phyloP scores from a whole-genome alignment of 2,329 filamentous ascomycete genomes.

The Colletotrichum chlorophyti region DNA sequence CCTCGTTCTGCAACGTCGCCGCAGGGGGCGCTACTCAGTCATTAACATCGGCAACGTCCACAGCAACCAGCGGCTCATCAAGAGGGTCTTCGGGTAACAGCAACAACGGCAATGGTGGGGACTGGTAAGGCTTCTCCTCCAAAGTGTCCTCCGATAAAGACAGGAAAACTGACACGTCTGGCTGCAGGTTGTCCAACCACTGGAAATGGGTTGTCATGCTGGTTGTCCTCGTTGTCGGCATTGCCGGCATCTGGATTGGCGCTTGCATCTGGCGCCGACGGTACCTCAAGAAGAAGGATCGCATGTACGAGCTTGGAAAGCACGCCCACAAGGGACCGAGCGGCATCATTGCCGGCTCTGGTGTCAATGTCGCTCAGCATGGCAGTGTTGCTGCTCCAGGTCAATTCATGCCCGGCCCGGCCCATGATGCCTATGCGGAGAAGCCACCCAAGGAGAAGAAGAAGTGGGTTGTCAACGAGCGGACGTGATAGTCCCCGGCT shows the following conservation, averaged over 20 bases:
- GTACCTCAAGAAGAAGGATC: slow-evolving; percentile 74
- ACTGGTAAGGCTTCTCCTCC: slow-evolving; percentile 49
- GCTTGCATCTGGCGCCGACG: slow-evolving; percentile 76
- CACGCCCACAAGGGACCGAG: slow-evolving; percentile 40
- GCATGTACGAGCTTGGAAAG: slow-evolving; percentile 56
- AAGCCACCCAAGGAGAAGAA: slow-evolving; percentile 51
- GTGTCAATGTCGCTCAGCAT: slow-evolving; percentile 31
- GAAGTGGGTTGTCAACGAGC: slow-evolving; percentile 53
- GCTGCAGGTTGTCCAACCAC: slow-evolving; percentile 69
- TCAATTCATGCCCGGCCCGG: slow-evolving; percentile 40
- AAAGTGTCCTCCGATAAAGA: background rate
- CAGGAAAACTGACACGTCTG: background rate
- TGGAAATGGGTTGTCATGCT: slow-evolving; percentile 86
- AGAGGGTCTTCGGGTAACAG: slow-evolving; percentile 29
- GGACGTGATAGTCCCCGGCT: slow-evolving; percentile 43
- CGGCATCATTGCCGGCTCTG: slow-evolving; percentile 40
- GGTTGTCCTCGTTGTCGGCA: slow-evolving; percentile 74
- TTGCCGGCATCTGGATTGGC: slow-evolving; percentile 70
- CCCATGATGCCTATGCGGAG: slow-evolving; percentile 39
- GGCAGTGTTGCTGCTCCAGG: slow-evolving; percentile 37
- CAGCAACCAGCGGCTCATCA: slow-evolving; percentile 33
- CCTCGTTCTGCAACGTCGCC: slow-evolving; percentile 65
- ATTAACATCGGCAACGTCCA: slow-evolving; percentile 37
- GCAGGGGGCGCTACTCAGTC: slow-evolving; percentile 39
- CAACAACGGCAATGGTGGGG: slow-evolving; percentile 42